Evolutionary conservation across 352 stramenopile genomes (phyloP).

Genomic region (Phytophthora fragariaefolia): DNA sequence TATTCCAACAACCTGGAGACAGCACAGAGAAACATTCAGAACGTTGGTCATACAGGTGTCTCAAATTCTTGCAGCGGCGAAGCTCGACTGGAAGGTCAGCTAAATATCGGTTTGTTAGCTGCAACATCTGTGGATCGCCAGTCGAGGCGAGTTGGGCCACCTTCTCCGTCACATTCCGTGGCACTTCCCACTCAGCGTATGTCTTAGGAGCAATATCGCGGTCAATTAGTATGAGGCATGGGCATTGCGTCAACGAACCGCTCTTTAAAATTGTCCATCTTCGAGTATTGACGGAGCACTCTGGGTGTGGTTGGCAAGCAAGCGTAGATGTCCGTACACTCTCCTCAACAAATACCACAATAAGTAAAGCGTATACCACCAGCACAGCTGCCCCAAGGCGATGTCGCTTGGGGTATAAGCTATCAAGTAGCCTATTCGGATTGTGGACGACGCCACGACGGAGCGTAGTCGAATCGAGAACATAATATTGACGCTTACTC

Average conservation of each 20-base stretch:
- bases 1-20: too few species aligned
- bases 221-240: conserved; percentile 49
- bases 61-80: neutral
- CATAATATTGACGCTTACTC: conserved; percentile 32
- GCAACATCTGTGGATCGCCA: neutral
- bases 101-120: conserved; percentile 2
- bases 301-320: conserved; percentile 12
- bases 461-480: conserved; percentile 28
- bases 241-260: conserved; percentile 30
- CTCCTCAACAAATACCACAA: conserved; percentile 14
- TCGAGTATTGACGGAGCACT: conserved; percentile 37
- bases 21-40: too few species aligned
- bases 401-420: conserved; percentile 23
- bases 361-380: conserved; percentile 4
- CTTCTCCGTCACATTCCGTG: neutral
- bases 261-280: conserved; percentile 22
- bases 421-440: neutral
- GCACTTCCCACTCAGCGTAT: neutral
- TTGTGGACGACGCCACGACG: conserved; percentile 4
- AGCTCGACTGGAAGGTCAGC: neutral
- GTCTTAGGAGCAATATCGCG: conserved; percentile 12
- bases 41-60: too few species aligned
- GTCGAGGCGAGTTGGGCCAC: conserved; percentile 1
- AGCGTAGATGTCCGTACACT: conserved; percentile 8
- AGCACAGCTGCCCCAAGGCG: conserved; percentile 12